phyloP scores from a whole-genome alignment of 2,329 filamentous ascomycete genomes.

The Penicillium sp. region DNA sequence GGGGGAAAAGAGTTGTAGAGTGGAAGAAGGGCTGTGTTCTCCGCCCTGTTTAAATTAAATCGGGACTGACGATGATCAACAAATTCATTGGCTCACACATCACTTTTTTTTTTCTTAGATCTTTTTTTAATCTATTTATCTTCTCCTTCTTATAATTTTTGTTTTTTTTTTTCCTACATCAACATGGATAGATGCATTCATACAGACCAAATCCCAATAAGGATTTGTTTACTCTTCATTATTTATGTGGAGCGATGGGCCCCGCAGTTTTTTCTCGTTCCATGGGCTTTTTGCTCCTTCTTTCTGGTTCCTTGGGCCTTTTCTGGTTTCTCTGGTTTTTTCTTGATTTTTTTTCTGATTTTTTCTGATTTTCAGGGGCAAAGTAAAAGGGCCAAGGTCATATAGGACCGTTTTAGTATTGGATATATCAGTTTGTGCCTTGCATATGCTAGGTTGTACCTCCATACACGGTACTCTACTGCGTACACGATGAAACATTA shows the following conservation, averaged over 20 bases:
- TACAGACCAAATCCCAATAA: neutral
- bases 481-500: neutral
- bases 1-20: constrained; percentile 11
- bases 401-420: neutral
- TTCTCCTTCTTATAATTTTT: neutral
- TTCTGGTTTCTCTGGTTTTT: neutral
- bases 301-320: neutral
- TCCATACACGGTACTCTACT: neutral
- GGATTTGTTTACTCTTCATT: constrained; percentile 19
- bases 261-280: constrained; percentile 15
- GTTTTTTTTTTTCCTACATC: neutral
- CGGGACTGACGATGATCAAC: constrained; percentile 18
- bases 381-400: neutral
- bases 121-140: neutral
- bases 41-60: constrained; percentile 30
- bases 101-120: neutral
- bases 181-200: neutral
- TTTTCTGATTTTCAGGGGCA: neutral
- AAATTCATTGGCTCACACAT: constrained; percentile 19
- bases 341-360: neutral
- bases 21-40: constrained; percentile 25
- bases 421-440: constrained; percentile 17
- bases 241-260: constrained; percentile 1
- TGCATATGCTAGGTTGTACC: constrained; percentile 3
- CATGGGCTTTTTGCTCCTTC: neutral